Evolutionary conservation across 164 flowering plant genomes (phyloP).

Genomic region (Nymphaea colorata): DNA sequence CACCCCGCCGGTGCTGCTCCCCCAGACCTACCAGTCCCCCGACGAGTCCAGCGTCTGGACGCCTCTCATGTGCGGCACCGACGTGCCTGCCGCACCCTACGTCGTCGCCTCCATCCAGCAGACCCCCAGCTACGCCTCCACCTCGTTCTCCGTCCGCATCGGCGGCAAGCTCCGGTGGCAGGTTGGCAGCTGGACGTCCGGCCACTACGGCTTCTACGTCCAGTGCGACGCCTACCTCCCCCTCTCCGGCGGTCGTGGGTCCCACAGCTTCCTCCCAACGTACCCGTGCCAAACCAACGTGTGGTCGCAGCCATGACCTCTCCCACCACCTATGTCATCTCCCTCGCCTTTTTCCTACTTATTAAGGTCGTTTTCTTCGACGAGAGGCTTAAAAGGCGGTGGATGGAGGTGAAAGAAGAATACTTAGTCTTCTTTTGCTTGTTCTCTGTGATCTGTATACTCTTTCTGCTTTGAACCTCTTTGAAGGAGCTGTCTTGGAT

Average conservation of each 20-base stretch:
- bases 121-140: constrained; percentile 1
- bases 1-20: constrained; percentile 5
- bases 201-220: constrained; percentile 10
- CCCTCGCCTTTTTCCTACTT: too few species aligned
- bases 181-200: constrained; percentile 14
- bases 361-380: too few species aligned
- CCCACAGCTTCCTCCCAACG: too few species aligned
- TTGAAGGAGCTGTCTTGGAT: too few species aligned
- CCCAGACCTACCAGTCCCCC: constrained; percentile 5
- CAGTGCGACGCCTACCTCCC: constrained; percentile 8
- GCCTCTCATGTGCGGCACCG: constrained; percentile 5
- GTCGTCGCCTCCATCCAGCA: constrained; percentile 1
- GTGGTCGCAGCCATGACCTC: too few species aligned
- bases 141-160: constrained; percentile 4
- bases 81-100: constrained; percentile 10
- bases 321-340: too few species aligned
- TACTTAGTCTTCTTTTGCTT: too few species aligned
- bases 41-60: constrained; percentile 9
- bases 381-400: too few species aligned
- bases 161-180: constrained; percentile 11
- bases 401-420: too few species aligned
- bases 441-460: too few species aligned
- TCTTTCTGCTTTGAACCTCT: too few species aligned
- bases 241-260: background rate
- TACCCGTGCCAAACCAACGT: too few species aligned